Evolutionary conservation across 1,284 basidiomycete species (phyloP).

Genomic region (Leucocoprinus gongylophorus): DNA sequence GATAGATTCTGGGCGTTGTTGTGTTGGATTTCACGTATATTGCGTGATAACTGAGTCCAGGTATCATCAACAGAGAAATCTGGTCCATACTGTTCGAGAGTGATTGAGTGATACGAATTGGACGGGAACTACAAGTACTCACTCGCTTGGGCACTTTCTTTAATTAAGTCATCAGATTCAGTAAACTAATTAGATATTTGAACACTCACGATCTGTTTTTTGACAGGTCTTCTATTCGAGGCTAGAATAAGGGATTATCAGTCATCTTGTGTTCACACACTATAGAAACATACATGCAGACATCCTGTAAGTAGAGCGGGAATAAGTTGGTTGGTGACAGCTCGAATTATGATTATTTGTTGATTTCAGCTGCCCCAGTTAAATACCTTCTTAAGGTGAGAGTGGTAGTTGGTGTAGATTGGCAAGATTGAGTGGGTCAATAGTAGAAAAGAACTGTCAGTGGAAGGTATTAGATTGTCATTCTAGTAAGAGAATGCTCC

Average conservation of each 20-base stretch:
- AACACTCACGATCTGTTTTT: conserved; percentile 11
- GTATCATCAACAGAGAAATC: conserved; percentile 65
- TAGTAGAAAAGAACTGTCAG: no score
- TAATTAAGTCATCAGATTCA: conserved; percentile 8
- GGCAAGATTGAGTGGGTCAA: no score
- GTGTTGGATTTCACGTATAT: conserved; percentile 93
- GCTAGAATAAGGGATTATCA: background rate
- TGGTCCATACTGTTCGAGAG: conserved; percentile 48
- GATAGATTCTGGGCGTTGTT: conserved; percentile 91
- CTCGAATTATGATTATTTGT: background rate
- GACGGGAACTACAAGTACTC: conserved; percentile 1
- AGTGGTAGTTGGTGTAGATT: no score
- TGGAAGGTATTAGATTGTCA: no score
- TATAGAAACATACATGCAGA: conserved; percentile 3
- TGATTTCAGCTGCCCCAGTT: no score
- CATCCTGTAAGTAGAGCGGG: background rate
- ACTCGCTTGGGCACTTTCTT: conserved; percentile 40
- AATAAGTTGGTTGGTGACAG: background rate
- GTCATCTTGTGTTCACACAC: background rate
- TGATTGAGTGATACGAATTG: background rate
- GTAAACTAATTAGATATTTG: background rate
- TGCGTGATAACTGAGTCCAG: conserved; percentile 71
- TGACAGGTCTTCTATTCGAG: background rate
- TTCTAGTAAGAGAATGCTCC: no score
- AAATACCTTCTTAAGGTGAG: no score